Evolutionary conservation across 371 early-diverging fungal species (phyloP).

Genomic region (Apophysomyces variabilis): DNA sequence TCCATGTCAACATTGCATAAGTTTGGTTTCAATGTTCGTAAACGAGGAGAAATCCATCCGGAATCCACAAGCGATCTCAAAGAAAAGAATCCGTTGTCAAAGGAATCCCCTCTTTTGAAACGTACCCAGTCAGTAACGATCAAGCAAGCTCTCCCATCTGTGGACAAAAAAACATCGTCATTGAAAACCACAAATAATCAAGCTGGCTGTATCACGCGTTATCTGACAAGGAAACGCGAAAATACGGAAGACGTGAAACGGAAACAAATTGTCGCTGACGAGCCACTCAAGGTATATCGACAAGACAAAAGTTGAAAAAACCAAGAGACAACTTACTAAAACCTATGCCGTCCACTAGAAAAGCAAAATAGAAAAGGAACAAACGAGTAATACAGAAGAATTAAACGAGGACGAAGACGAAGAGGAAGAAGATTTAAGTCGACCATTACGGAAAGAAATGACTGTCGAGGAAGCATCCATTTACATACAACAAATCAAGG

Average conservation of each 20-base stretch:
- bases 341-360: background rate
- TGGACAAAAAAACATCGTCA: no score
- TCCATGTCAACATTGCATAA: background rate
- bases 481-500: conserved; percentile 2
- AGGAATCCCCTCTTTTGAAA: background rate
- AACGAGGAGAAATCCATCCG: background rate
- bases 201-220: background rate
- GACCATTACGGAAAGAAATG: conserved; percentile 9
- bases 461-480: background rate
- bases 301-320: background rate
- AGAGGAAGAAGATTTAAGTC: background rate
- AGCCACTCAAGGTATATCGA: background rate
- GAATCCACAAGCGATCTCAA: background rate
- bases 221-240: background rate
- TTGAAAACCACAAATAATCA: background rate
- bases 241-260: background rate
- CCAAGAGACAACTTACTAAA: no score
- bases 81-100: background rate
- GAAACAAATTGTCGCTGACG: background rate
- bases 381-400: conserved; percentile 1
- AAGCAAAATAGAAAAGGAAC: background rate
- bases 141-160: background rate
- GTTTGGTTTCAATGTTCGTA: conserved; percentile 5
- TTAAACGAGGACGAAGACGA: background rate
- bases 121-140: no score